Evolutionary conservation across 2,329 filamentous ascomycete genomes (phyloP).

Genomic region (Xylariales sp.): DNA sequence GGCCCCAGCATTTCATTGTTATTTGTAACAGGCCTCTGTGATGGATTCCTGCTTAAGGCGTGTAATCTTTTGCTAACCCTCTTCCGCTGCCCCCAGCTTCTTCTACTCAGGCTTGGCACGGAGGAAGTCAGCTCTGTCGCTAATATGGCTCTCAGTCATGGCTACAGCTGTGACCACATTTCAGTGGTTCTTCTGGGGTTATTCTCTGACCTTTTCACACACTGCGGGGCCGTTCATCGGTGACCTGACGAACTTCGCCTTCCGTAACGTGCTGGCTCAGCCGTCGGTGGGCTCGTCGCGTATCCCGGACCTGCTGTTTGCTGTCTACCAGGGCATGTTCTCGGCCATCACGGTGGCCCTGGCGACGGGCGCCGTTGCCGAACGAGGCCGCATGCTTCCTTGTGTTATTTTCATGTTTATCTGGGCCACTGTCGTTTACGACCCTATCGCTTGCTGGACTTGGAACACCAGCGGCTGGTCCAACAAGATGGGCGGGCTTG

Average conservation of each 20-base stretch:
- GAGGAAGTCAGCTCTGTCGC: constrained; percentile 80
- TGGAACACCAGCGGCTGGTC: constrained; percentile 86
- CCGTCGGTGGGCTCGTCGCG: constrained; percentile 70
- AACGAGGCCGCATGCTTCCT: constrained; percentile 82
- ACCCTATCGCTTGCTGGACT: constrained; percentile 92
- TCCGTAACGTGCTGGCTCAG: constrained; percentile 68
- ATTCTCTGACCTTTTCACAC: constrained; percentile 78
- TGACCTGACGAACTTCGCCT: constrained; percentile 73
- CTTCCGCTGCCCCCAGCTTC: constrained; percentile 44
- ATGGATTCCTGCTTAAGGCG: too few relatives aligned
- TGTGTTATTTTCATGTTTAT: constrained; percentile 91
- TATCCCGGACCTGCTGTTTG: constrained; percentile 81
- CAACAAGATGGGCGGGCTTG: constrained; percentile 72
- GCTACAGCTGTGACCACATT: constrained; percentile 77
- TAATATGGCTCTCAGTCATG: constrained; percentile 91
- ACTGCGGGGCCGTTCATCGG: constrained; percentile 72
- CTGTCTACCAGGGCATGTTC: constrained; percentile 86
- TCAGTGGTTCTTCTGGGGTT: constrained; percentile 96
- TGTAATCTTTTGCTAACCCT: not conserved
- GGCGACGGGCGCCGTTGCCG: constrained; percentile 78
- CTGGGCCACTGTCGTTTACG: constrained; percentile 87
- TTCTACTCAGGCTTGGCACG: constrained; percentile 91
- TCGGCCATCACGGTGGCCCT: constrained; percentile 82
- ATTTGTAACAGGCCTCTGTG: too few relatives aligned
- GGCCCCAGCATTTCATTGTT: too few relatives aligned